Base-by-base conservation (phyloP, 805 yeast species). In the Candida pini region DNA sequence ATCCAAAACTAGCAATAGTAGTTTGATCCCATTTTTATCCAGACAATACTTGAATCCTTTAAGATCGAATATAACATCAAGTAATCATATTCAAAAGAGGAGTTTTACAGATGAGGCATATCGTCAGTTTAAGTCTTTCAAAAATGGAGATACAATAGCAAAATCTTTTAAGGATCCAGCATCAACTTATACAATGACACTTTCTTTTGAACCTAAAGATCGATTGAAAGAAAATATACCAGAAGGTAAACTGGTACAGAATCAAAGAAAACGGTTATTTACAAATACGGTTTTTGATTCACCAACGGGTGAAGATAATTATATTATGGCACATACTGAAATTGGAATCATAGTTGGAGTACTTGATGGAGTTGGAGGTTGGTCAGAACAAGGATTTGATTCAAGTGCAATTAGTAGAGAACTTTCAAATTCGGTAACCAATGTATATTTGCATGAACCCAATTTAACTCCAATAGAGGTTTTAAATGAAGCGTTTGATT, bases 321-420 rank as follows among this genome's bases (percentile, higher is more conserved):
- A 68, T 47, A 76, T 83, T 38, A 64, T 78, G 18, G 67, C 75
- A 7, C 58, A 58, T 16, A 61, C 61, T 19, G 61, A 62, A 32
- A 66, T 69, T 3, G 60, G 58, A 19, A 42, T 80, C 0, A 73
- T 81, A 4, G 68, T 78, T n/a, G 94, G 90, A 16, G 92, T 84
- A 4, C 82, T 96, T 5, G 98, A 90, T 61, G 98, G 98, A 10
- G 97, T 92, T 4, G 97, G 97, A 12, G 97, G 97, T 3, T 90
- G 97, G 97, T 74, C 84, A 2, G 92, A 85, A 41, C 80, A 84
- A 30, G 97, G 97, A 0, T 82, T 77, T 49, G 96, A 90, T 56
- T 84, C 96, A 2, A 73, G 87, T 38, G 90, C 90, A 6, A 84
- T 90, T 40, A 79, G 92, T 26, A 69, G 94, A 46, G 92, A 85